Evolutionary conservation across 2,329 filamentous ascomycete genomes (phyloP), one percentile per base, ranked within the genome.

Genomic region (Fusarium xylarioides): DNA sequence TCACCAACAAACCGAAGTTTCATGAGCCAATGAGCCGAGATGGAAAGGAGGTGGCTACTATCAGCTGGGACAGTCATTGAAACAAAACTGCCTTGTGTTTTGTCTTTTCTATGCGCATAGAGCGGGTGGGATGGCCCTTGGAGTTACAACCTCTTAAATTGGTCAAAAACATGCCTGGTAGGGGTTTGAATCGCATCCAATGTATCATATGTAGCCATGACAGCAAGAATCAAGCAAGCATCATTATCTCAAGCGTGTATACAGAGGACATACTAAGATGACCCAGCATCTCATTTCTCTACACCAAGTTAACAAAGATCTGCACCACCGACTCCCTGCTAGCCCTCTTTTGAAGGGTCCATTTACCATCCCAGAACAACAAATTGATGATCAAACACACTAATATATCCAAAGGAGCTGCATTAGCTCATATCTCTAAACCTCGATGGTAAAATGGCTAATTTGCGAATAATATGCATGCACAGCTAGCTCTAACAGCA

Each of bases 391-490:
- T 61, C 53, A 68, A 71, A 64, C 43, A 71, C 58, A 68, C 38
- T 38, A 15, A 57, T 50, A 67, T 67, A 66, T 54, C 59, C 68
- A 52, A 43, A 42, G 32, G 35, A 68, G 56, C 40, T 42, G 18
- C 23, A 46, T 47, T 14, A 23, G 23, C 49, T 56, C 40, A 12
- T 40, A 30, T n/a, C 38, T 50, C 78, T 68, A 91, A 66, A 92
- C 89, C 77, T 92, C 90, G 75, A 93, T 92, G 43, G 86, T 90
- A 74, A 92, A 93, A 80, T 92, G 90, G 79, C 90, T 92, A 78
- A 93, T 93, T 81, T 93, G 91, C 70, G 90, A 92, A 77, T 92
- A 93, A 79, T 93, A 93, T 42, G 91, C 88, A 80, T 92, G 91
- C 16, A 92, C 90, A 5, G 90, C 91, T 75, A 93, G 82, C 82